Base-by-base conservation (phyloP, 768 basidiomycete species). In the Tulasnella sp. region DNA sequence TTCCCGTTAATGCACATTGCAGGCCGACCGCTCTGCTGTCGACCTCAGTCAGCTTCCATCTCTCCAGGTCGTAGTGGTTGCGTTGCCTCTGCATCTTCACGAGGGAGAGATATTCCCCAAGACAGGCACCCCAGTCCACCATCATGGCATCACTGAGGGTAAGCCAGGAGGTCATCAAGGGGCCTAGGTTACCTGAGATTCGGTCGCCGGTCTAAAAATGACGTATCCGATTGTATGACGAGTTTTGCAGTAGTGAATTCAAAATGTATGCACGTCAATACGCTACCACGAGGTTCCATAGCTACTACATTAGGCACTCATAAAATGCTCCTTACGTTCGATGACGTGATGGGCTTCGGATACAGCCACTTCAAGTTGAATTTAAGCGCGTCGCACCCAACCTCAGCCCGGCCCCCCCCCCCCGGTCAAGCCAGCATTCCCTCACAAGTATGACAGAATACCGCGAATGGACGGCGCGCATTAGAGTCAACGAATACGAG, bases 401-500 rank as follows among this genome's bases (percentile, higher is more conserved):
- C 36, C 36, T 38, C 68, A n/a, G 39, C 12, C n/a, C 37, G 15
- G 8, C 37, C 19, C 49, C 49, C 22, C n/a, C 0, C 49, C 49
- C n/a, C n/a, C n/a, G n/a, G n/a, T n/a, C n/a, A n/a, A 49, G 22
- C 49, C 42, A 42, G n/a, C 7, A 7, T 49, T n/a, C 22, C n/a
- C n/a, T 70, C 36, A 14, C 29, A n/a, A 34, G 14, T 9, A 64
- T 64, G 58, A 64, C 58, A 36, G 40, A 42, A 19, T 70, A 39
- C 69, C 25, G 25, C 45, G 86, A 87, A 34, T 88, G 87, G 87
- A 82, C 84, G 0, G 85, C 81, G 7, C 84, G 85, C 45, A 82
- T 87, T 64, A 80, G 81, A 29, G 80, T 83, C 79, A 83, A 85
- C 80, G 85, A 86, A 78, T 85, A 82, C 79, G 86, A 85, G 77